A percentile compares a stretch with the other conserved stretches of the same genome.
Evolutionary conservation across 1,284 basidiomycete genomes (phyloP).

Genomic region (Lignosus rhinocerotis): DNA sequence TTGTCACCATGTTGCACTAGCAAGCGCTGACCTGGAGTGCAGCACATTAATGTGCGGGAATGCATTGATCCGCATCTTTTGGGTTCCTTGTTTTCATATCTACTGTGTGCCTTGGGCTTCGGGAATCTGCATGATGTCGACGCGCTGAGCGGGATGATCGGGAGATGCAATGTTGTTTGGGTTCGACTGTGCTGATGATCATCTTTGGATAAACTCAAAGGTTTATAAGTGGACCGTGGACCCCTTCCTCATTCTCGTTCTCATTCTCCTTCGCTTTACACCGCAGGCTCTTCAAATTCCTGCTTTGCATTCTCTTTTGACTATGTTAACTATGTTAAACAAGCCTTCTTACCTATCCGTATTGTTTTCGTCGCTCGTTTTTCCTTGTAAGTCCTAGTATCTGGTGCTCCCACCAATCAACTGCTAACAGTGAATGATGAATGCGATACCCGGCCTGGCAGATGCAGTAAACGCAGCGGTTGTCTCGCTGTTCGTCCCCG

Average conservation of each 20-base stretch:
- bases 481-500: constrained; percentile 41
- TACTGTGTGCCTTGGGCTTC: no score
- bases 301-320: background rate
- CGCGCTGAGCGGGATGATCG: constrained; percentile 20
- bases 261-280: background rate
- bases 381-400: background rate
- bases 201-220: constrained; percentile 32
- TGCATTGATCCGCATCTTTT: no score
- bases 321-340: background rate
- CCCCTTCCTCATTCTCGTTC: background rate
- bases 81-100: no score
- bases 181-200: no score
- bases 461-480: constrained; percentile 20
- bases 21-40: no score
- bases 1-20: no score
- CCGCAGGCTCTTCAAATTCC: background rate
- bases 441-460: background rate
- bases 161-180: no score
- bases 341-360: background rate
- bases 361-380: background rate
- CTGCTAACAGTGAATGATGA: background rate
- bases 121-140: constrained; percentile 37
- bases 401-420: background rate
- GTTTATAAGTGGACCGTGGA: constrained; percentile 1
- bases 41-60: no score